Evolutionary conservation across 768 basidiomycete species (phyloP).

Genomic region (Pleurotus salmoneostramineus): DNA sequence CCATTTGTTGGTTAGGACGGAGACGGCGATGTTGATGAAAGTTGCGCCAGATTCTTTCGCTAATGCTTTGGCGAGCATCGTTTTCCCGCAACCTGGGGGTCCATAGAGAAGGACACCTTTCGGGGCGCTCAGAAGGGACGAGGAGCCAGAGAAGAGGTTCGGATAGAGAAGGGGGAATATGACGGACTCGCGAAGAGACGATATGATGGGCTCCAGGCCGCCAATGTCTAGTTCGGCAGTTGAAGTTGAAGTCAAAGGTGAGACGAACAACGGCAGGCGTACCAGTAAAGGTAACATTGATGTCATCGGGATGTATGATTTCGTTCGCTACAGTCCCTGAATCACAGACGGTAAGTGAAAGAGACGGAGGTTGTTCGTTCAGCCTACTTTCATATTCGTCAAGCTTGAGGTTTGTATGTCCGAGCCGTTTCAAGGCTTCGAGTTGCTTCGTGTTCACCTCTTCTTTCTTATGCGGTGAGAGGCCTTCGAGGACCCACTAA

Average conservation of each 20-base stretch:
- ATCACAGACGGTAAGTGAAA: neutral
- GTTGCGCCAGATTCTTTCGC: constrained; percentile 97
- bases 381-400: constrained; percentile 87
- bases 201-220: constrained; percentile 87
- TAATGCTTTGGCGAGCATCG: constrained; percentile 97
- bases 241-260: neutral
- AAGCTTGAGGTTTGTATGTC: constrained; percentile 70
- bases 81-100: constrained; percentile 98
- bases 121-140: constrained; percentile 83
- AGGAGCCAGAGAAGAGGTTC: constrained; percentile 76
- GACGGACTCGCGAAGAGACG: constrained; percentile 89
- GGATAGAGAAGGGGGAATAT: constrained; percentile 95
- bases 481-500: constrained; percentile 65
- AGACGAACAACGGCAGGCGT: constrained; percentile 12
- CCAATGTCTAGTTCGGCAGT: constrained; percentile 70
- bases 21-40: constrained; percentile 86
- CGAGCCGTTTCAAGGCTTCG: constrained; percentile 66
- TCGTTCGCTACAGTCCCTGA: constrained; percentile 86
- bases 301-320: constrained; percentile 90
- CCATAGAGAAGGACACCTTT: constrained; percentile 96
- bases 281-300: constrained; percentile 74
- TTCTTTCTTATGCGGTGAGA: constrained; percentile 50
- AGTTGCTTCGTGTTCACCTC: constrained; percentile 66
- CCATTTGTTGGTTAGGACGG: constrained; percentile 77
- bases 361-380: neutral